Evolutionary conservation across 148 eudicot species (phyloP).

Genomic region (Cornus controversa): DNA sequence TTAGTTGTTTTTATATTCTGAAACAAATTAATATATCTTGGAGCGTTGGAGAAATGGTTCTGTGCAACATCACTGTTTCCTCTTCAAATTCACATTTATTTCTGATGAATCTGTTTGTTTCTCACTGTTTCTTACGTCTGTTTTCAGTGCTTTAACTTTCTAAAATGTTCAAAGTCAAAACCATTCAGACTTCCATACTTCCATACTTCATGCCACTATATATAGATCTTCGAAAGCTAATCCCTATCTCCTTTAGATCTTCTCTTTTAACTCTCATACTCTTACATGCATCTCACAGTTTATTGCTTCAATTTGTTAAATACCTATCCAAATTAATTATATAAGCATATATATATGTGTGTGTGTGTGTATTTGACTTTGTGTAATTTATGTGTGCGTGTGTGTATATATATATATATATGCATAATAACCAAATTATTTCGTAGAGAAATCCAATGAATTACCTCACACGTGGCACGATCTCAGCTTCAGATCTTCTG

Average conservation of each 20-base stretch:
- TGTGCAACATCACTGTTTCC: background rate
- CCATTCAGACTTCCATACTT: background rate
- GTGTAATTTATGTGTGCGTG: no score
- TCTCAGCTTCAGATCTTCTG: background rate
- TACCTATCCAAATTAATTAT: background rate
- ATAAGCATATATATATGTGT: background rate
- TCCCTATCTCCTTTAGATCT: background rate
- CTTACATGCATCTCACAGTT: background rate
- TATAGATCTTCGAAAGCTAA: background rate
- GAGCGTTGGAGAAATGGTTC: background rate
- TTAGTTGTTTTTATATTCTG: background rate
- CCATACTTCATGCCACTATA: background rate
- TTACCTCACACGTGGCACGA: background rate
- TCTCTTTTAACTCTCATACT: background rate
- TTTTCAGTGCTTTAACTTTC: no score
- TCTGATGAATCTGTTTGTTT: background rate
- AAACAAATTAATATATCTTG: no score
- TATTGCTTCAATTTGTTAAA: background rate
- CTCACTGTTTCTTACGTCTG: background rate
- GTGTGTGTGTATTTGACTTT: no score
- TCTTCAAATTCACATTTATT: constrained; percentile 6
- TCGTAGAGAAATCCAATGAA: background rate
- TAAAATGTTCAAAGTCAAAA: constrained; percentile 6
- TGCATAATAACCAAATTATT: background rate
- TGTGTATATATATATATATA: background rate